Evolutionary conservation across 371 early-diverging fungal species (phyloP).

Genomic region (Syncephalastrum racemosum): DNA sequence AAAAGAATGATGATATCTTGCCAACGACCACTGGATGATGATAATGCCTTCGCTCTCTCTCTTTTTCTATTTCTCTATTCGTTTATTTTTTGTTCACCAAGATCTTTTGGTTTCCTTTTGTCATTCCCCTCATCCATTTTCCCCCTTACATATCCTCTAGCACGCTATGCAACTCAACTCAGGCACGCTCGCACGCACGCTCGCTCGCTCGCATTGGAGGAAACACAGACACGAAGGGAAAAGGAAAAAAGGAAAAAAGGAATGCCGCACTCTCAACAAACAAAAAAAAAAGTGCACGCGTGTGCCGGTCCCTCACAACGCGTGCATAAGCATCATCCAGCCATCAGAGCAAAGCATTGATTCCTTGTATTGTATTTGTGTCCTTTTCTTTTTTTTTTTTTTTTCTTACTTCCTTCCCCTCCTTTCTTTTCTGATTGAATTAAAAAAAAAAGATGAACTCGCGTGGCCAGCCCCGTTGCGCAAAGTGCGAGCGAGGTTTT

Average conservation of each 20-base stretch:
- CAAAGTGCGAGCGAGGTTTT: slow-evolving; percentile 13
- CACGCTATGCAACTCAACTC: no score
- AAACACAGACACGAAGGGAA: no score
- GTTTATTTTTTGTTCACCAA: background rate
- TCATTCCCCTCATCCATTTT: background rate
- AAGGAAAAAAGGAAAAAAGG: no score
- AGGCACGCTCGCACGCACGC: no score
- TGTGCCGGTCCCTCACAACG: no score
- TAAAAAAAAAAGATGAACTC: slow-evolving; percentile 4
- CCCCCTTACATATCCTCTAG: background rate
- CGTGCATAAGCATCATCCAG: no score
- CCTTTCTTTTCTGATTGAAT: slow-evolving; percentile 3
- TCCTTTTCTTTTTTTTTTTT: background rate
- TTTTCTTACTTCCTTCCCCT: background rate
- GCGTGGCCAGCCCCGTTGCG: slow-evolving; percentile 6
- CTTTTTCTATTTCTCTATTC: background rate
- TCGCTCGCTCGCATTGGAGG: no score
- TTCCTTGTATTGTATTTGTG: background rate
- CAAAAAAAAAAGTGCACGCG: no score
- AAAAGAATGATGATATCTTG: background rate
- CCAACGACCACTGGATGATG: background rate
- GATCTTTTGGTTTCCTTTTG: background rate
- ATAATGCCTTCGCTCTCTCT: slow-evolving; percentile 2
- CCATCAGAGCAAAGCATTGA: no score
- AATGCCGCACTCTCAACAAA: no score